These are phyloP conservation scores for Tephrocybe rancida DNA, from an alignment of 768 basidiomycete species.

Conservation along the genomic window DNA sequence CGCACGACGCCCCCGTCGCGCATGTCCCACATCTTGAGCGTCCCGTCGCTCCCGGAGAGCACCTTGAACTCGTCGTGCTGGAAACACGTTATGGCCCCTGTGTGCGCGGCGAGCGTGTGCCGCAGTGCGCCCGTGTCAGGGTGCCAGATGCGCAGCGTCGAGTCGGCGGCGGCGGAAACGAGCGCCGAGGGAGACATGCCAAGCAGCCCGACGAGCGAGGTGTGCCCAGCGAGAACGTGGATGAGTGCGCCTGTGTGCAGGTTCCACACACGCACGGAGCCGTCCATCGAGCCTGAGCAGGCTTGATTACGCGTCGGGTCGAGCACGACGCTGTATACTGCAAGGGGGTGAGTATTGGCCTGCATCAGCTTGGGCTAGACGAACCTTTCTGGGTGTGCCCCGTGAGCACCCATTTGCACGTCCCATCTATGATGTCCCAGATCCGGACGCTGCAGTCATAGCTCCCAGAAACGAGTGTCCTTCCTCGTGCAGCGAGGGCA, in stretches of 20 bases:
- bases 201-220: conserved; percentile 91
- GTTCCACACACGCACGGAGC: conserved; percentile 95
- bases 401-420: conserved; percentile 75
- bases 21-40: conserved; percentile 98
- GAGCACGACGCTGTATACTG: conserved; percentile 95
- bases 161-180: conserved; percentile 96
- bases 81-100: conserved; percentile 99
- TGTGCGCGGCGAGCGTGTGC: conserved; percentile 86
- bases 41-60: conserved; percentile 92
- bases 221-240: conserved; percentile 86
- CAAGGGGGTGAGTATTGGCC: conserved; percentile 3
- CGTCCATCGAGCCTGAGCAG: conserved; percentile 98
- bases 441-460: conserved; percentile 95
- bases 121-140: conserved; percentile 79
- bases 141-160: conserved; percentile 94
- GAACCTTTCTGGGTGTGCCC: conserved; percentile 93
- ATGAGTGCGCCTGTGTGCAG: conserved; percentile 79
- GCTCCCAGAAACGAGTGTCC: conserved; percentile 91
- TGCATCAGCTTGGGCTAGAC: conserved; percentile 15
- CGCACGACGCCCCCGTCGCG: conserved; percentile 83
- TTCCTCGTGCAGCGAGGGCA: conserved; percentile 88
- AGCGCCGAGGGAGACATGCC: conserved; percentile 88
- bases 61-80: conserved; percentile 99
- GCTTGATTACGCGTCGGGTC: conserved; percentile 87
- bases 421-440: conserved; percentile 90